Base-by-base conservation (phyloP, 257 asterid species). In the Solanum stenotomum region DNA sequence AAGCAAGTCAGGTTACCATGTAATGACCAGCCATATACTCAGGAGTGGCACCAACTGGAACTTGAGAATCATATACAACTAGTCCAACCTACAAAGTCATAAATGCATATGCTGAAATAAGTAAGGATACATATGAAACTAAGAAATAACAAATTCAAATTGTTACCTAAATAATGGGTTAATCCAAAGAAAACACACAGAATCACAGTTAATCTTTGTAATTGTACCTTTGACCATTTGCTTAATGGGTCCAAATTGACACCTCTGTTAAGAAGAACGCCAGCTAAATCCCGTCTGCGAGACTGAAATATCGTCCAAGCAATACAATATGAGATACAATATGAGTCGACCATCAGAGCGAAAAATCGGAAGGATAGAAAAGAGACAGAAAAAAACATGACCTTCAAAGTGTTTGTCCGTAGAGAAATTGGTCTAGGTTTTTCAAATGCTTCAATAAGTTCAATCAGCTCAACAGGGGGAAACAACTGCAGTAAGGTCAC, bases 21-120 rank as follows among this genome's bases (percentile, higher is more conserved):
- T 95, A 95, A 91, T 97, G 94, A 71, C 98, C 99, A 90, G 98
- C 99, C 99, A 97, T 95, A 89, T 95, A 95, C 85, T 95, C 99
- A 38, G 98, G 98, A 88, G 98, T 97, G 34, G 99, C 98, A 86
- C 99, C 98, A 89, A 94, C 91, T 59, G 98, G 98, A 86, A 97
- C 98, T 96, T 95, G 98, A 76, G 99, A 97, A 87, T 95, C 96
- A 90, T 94, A 97, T 22, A 97, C 98, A 89, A 93, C 98, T 93
- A 97, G 92, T 84, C 99, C 99, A 83, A 97, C 99, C 99, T 96
- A 90, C 49, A 87, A 67, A 85, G 22, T 23, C 10, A 37, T 22
- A 81, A 65, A 42, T 86, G 22, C 22, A 75, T 22, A 61, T 49
- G 63, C 25, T 71, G 59, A 34, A 34, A 15, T 49, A 87, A 18